These are phyloP conservation scores for Nicotiana tabacum DNA, from an alignment of 257 asterid species.

Conservation along the genomic window DNA sequence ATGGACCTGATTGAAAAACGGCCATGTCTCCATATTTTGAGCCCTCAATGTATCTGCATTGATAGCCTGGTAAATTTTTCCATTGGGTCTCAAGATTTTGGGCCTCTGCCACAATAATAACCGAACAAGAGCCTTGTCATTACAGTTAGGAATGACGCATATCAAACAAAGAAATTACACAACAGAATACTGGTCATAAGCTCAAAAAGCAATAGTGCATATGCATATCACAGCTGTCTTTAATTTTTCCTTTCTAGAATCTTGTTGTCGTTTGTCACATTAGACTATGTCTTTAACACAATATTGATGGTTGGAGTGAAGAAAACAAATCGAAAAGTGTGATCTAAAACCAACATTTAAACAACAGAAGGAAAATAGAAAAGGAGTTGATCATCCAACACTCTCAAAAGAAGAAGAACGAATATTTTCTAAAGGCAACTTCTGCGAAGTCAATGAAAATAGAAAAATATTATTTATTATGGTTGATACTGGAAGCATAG, in stretches of 20 bases:
- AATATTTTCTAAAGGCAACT: not conserved
- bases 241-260: not conserved
- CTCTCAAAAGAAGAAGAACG: not conserved
- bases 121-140: conserved; percentile 12
- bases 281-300: not conserved
- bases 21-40: conserved; percentile 74
- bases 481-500: not conserved
- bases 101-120: conserved; percentile 48
- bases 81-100: conserved; percentile 48
- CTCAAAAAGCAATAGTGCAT: not conserved
- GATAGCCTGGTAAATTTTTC: conserved; percentile 63
- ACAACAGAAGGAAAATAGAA: not conserved
- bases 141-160: not conserved
- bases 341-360: not conserved
- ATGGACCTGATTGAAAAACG: conserved; percentile 63
- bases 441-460: not conserved
- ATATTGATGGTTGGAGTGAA: not conserved
- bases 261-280: not conserved
- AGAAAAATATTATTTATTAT: not conserved
- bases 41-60: conserved; percentile 61
- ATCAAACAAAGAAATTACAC: not conserved
- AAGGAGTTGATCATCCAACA: not conserved
- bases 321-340: not conserved
- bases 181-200: not conserved
- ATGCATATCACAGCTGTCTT: not conserved